Evolutionary conservation across 1,139 yeast species (phyloP).

Genomic region (Taiozyma sp.): DNA sequence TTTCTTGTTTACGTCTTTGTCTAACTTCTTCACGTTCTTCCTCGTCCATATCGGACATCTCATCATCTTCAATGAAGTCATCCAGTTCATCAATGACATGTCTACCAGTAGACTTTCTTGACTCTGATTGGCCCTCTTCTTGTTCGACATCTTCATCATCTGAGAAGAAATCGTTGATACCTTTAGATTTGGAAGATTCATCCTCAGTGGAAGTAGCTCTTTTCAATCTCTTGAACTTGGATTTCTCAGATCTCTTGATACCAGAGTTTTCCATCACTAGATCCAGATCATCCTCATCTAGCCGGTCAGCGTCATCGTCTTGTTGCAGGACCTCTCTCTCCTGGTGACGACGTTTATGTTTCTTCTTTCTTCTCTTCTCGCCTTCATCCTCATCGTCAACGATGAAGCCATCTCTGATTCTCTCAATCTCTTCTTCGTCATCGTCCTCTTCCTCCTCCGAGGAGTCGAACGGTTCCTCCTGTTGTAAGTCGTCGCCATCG

Average conservation of each 20-base stretch:
- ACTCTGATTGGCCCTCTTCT: constrained; percentile 30
- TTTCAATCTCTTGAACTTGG: constrained; percentile 74
- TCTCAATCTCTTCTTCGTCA: constrained; percentile 68
- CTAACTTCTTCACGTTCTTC: constrained; percentile 40
- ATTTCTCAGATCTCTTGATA: constrained; percentile 36
- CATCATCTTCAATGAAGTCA: constrained; percentile 96
- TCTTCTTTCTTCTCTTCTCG: constrained; percentile 38
- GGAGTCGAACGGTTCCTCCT: constrained; percentile 52
- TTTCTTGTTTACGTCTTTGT: constrained; percentile 32
- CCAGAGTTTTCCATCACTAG: constrained; percentile 89
- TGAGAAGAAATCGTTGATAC: constrained; percentile 74
- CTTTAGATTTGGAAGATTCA: constrained; percentile 28
- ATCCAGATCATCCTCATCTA: constrained; percentile 94
- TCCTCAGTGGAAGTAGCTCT: constrained; percentile 41
- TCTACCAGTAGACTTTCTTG: constrained; percentile 22
- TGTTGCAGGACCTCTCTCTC: constrained; percentile 25
- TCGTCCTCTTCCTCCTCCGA: constrained; percentile 77
- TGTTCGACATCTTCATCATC: constrained; percentile 61
- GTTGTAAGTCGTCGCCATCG: constrained; percentile 37
- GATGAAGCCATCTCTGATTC: constrained; percentile 86
- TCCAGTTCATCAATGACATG: constrained; percentile 71
- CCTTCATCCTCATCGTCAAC: constrained; percentile 77
- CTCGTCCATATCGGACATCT: constrained; percentile 86
- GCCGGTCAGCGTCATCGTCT: constrained; percentile 56
- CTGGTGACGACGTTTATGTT: constrained; percentile 28